Percentiles rank a stretch among this genome's conserved stretches.
phyloP scores from a whole-genome alignment of 768 basidiomycete species.

The Harrya chromipes region DNA sequence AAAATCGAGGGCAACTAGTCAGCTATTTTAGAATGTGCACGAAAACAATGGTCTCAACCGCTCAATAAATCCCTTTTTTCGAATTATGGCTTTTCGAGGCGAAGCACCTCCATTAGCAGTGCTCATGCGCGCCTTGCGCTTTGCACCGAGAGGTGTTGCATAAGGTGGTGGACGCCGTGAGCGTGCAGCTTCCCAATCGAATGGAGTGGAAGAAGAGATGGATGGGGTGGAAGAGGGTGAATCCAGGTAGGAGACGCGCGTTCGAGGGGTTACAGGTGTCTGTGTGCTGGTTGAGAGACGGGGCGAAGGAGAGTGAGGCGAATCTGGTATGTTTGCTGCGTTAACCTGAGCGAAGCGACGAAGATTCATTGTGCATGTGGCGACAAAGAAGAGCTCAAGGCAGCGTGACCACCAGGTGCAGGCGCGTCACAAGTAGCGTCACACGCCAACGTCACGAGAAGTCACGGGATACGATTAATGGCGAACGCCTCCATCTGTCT shows the following conservation, averaged over 20 bases:
- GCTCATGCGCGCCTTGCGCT: conserved; percentile 42
- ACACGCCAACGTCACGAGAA: conserved; percentile 24
- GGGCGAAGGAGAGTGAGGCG: conserved; percentile 41
- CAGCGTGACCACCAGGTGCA: conserved; percentile 18
- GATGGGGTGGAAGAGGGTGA: conserved; percentile 69
- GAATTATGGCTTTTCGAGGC: conserved; percentile 50
- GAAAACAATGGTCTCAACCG: conserved; percentile 38
- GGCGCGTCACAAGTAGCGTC: conserved; percentile 23
- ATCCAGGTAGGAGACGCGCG: conserved; percentile 51
- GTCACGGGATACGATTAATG: conserved; percentile 21
- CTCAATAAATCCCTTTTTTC: conserved; percentile 63
- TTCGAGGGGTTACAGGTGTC: conserved; percentile 44
- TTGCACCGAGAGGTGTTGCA: conserved; percentile 52
- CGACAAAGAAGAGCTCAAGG: conserved; percentile 2
- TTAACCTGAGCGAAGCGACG: conserved; percentile 56
- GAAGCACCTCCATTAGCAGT: conserved; percentile 28
- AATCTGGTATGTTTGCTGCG: conserved; percentile 36
- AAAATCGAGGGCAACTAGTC: conserved; percentile 13
- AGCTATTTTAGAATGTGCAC: conserved; percentile 5
- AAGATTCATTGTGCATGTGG: conserved; percentile 42
- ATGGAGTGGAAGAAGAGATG: conserved; percentile 70
- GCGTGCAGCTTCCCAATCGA: conserved; percentile 88
- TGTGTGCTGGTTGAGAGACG: conserved; percentile 30
- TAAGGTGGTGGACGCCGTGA: conserved; percentile 69
- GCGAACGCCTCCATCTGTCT: conserved; percentile 14